Evolutionary conservation across 2,329 filamentous ascomycete species (phyloP), one percentile per base, ranked within the genome.

Genomic region (Aspergillus piperis): DNA sequence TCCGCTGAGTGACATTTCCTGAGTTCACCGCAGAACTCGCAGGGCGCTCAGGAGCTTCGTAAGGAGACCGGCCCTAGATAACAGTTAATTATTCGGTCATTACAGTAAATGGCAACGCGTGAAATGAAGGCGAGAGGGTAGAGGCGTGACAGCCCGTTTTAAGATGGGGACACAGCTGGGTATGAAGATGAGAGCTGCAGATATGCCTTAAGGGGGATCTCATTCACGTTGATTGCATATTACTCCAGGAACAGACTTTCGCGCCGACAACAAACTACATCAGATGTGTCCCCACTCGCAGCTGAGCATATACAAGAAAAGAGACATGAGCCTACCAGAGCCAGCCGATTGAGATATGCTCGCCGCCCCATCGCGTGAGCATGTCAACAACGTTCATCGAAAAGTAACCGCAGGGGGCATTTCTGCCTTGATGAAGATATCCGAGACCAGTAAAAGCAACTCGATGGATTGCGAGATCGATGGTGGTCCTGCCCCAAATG

Each of bases 61-160:
- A 81, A 17, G 79, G 78, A 21, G 79, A 81, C 53, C 79, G 76
- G 49, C 79, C 79, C 79, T 81, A 61, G 27, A 39, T 56, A 52
- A 53, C 32, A 17, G 65, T 76, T 50, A 74, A 66, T 32, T 17
- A 17, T 50, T 30, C 17, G 15, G 17, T 13, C 10, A 11, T 32
- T 11, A 27, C 19, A 30, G 15, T 11, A 17, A n/a, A 27, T 10
- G 3, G 25, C 17, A 6, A 50, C 13, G 17, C 30, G 47, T 36
- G 23, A 53, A 27, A 41, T n/a, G 49, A 3, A 51, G 11, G 47
- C 11, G 19, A 41, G 17, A n/a, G 21, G 23, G 47, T 42, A 30
- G 56, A 15, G 15, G 19, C 8, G 8, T 21, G 21, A 38, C 36
- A 5, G 41, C 17, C 41, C 11, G 6, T 19, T 5, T 23, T 21